These are phyloP conservation scores for Choanephora cucurbitarum DNA, from an alignment of 371 early-diverging fungal species.

Conservation along the genomic window DNA sequence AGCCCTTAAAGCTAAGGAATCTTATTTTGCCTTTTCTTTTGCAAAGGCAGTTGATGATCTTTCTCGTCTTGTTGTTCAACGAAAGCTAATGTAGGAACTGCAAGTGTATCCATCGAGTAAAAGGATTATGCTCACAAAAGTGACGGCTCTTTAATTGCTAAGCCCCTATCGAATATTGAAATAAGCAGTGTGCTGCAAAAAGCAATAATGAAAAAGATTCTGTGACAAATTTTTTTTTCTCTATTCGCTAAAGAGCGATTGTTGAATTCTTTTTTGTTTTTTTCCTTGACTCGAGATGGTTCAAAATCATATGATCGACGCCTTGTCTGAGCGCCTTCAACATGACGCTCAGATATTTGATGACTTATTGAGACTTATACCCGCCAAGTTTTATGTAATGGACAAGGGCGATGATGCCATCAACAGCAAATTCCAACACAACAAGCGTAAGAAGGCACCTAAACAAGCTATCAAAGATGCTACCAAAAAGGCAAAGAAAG, in stretches of 20 bases:
- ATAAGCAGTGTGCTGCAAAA: no score
- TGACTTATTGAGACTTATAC: conserved; percentile 69
- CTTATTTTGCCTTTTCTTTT: no score
- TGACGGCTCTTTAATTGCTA: no score
- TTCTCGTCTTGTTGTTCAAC: no score
- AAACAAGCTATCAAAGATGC: conserved; percentile 79
- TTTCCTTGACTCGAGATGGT: conserved; percentile 23
- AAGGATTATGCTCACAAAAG: no score
- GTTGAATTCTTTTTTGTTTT: neutral
- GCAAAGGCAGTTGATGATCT: no score
- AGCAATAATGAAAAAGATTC: no score
- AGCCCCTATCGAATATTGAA: no score
- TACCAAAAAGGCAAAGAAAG: conserved; percentile 77
- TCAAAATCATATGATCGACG: conserved; percentile 33
- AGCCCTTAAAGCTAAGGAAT: no score
- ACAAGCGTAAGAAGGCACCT: conserved; percentile 75
- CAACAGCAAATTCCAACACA: conserved; percentile 61
- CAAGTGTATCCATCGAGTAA: no score
- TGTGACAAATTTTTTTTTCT: conserved; percentile 4
- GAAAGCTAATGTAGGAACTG: no score
- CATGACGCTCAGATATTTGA: conserved; percentile 64
- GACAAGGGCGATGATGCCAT: conserved; percentile 54
- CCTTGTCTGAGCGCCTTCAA: conserved; percentile 54
- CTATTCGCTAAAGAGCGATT: no score
- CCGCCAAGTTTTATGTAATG: conserved; percentile 71